These are phyloP conservation scores for Tuber borchii DNA, from an alignment of 495 filamentous ascomycete species.

Conservation along the genomic window DNA sequence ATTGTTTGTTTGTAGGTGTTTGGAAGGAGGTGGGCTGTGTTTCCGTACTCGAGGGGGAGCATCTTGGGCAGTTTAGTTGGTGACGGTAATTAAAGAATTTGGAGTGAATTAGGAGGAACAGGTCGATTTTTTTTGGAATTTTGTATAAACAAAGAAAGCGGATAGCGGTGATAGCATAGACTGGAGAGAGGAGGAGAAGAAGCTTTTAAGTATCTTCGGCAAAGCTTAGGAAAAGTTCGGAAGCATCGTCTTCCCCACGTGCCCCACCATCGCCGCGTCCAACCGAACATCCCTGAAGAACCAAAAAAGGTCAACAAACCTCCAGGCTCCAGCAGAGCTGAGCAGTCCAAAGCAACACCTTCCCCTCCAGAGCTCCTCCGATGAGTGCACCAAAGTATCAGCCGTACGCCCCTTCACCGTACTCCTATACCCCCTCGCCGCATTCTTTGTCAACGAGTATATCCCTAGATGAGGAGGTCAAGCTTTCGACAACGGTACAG, in stretches of 20 bases:
- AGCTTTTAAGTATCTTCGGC: neutral
- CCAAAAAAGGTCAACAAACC: neutral
- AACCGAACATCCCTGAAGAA: conserved; percentile 14
- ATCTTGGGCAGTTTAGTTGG: conserved; percentile 6
- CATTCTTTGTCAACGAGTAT: conserved; percentile 30
- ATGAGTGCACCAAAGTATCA: conserved; percentile 39
- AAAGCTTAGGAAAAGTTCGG: neutral
- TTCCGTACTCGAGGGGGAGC: conserved; percentile 53
- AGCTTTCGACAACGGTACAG: conserved; percentile 72
- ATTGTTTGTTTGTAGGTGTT: conserved; percentile 74
- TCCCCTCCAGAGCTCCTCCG: conserved; percentile 2
- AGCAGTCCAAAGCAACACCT: neutral
- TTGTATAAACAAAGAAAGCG: conserved; percentile 2
- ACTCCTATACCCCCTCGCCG: conserved; percentile 34
- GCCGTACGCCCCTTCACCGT: conserved; percentile 27
- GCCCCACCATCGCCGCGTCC: conserved; percentile 18
- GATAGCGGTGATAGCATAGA: neutral
- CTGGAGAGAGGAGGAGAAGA: neutral
- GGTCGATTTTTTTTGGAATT: neutral
- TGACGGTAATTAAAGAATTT: neutral
- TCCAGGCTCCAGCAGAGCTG: neutral
- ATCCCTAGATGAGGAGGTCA: conserved; percentile 67
- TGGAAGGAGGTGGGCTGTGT: conserved; percentile 74
- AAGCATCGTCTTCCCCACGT: neutral
- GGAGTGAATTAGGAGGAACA: neutral